These are phyloP conservation scores for Verticillium dahliae DNA, from an alignment of 2,329 filamentous ascomycete genomes.

Conservation along the genomic window DNA sequence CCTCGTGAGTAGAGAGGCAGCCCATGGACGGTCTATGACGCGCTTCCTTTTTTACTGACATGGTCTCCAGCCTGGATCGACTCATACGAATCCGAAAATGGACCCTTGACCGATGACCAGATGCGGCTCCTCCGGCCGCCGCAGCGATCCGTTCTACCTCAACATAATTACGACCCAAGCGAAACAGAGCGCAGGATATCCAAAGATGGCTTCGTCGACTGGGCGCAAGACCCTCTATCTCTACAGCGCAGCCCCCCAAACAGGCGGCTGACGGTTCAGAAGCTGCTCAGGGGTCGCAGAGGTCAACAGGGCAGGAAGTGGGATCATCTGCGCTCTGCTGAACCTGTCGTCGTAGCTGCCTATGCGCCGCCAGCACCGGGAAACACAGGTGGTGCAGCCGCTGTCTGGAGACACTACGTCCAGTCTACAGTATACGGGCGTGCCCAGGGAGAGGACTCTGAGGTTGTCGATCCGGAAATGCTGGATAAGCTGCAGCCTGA, in stretches of 20 bases:
- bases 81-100: constrained; percentile 36
- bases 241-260: constrained; percentile 24
- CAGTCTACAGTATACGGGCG: constrained; percentile 46
- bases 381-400: constrained; percentile 17
- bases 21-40: neutral
- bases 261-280: constrained; percentile 31
- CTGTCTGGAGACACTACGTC: constrained; percentile 47
- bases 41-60: neutral
- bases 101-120: constrained; percentile 29
- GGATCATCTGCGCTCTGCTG: constrained; percentile 53
- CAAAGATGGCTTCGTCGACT: constrained; percentile 39
- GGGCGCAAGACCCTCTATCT: constrained; percentile 26
- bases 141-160: constrained; percentile 27
- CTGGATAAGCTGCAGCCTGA: constrained; percentile 39
- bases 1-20: constrained; percentile 17
- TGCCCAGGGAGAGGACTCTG: constrained; percentile 37
- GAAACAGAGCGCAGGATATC: constrained; percentile 36
- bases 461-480: constrained; percentile 38
- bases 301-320: constrained; percentile 47
- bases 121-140: constrained; percentile 31
- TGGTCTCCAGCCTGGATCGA: constrained; percentile 38
- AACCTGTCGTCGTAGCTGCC: constrained; percentile 51
- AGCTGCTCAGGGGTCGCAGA: constrained; percentile 38
- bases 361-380: constrained; percentile 31
- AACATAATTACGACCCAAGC: constrained; percentile 34